Conservation (phyloP, 768 basidiomycete genomes). For the Lactarius vividus region DNA sequence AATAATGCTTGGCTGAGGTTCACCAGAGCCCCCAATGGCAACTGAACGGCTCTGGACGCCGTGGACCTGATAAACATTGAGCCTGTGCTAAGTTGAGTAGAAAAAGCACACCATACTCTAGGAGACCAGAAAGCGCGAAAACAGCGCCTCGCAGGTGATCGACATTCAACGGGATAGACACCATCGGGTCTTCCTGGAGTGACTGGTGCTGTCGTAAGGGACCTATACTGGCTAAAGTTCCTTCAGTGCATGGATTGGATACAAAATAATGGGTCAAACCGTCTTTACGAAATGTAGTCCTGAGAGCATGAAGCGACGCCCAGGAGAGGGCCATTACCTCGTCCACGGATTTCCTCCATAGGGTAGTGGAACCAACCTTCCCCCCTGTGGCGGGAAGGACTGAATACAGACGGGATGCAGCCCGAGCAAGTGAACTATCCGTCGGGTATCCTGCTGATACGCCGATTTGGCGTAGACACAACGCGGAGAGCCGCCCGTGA, state of each 20-base stretch:
- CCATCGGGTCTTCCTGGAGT: constrained; percentile 45
- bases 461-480: constrained; percentile 56
- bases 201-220: constrained; percentile 25
- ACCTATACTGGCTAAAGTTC: constrained; percentile 23
- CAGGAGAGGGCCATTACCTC: constrained; percentile 66
- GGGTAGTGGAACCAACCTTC: constrained; percentile 65
- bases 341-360: constrained; percentile 77
- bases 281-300: constrained; percentile 55
- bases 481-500: constrained; percentile 47
- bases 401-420: constrained; percentile 58
- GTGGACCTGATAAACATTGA: constrained; percentile 44
- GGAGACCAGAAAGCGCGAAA: constrained; percentile 49
- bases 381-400: constrained; percentile 71
- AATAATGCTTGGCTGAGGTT: constrained; percentile 50
- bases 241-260: constrained; percentile 2
- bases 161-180: constrained; percentile 52
- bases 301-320: constrained; percentile 54
- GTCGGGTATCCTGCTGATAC: constrained; percentile 49
- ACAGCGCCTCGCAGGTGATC: constrained; percentile 59
- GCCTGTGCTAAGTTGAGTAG: constrained; percentile 1
- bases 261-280: constrained; percentile 35
- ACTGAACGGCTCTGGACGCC: constrained; percentile 57
- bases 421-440: constrained; percentile 39
- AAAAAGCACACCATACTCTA: constrained; percentile 43
- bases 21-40: constrained; percentile 65